Percentiles rank a stretch among this genome's conserved stretches.
These are phyloP conservation scores for Litsea cubeba DNA, from an alignment of 164 flowering plant species.

Conservation along the genomic window DNA sequence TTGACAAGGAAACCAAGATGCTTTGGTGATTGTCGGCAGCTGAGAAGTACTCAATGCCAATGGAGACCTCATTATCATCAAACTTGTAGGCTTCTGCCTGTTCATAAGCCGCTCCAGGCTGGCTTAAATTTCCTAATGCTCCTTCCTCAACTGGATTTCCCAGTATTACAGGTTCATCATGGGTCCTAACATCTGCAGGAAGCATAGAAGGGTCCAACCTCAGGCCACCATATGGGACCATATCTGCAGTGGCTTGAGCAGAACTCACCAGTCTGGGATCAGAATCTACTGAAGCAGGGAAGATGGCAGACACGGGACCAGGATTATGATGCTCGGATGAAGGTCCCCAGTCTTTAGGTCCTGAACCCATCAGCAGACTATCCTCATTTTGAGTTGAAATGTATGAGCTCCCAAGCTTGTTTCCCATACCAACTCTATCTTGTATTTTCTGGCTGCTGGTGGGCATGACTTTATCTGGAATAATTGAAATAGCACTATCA, in stretches of 20 bases:
- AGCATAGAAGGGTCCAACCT: constrained; percentile 2
- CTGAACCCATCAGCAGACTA: constrained; percentile 12
- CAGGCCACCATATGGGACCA: constrained; percentile 15
- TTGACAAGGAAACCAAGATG: constrained; percentile 82
- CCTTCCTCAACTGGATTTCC: constrained; percentile 23
- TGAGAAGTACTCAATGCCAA: constrained; percentile 53
- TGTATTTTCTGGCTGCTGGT: not conserved
- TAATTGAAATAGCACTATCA: constrained; percentile 31
- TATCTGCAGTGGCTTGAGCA: constrained; percentile 26
- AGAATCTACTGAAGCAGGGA: constrained; percentile 14
- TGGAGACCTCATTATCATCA: constrained; percentile 37
- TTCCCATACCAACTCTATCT: not conserved
- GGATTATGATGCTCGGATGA: constrained; percentile 20
- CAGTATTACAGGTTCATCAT: constrained; percentile 13
- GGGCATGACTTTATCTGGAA: constrained; percentile 11
- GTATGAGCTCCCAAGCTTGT: not conserved
- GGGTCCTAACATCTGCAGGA: not conserved
- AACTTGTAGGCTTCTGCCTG: constrained; percentile 18
- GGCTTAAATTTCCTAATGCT: constrained; percentile 9
- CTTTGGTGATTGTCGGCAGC: constrained; percentile 71
- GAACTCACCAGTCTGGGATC: constrained; percentile 14
- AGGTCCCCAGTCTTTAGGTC: constrained; percentile 26
- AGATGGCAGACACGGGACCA: constrained; percentile 8
- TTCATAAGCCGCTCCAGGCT: constrained; percentile 23
- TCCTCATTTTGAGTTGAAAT: constrained; percentile 18